Percentiles rank a stretch among this genome's conserved stretches.
These are phyloP conservation scores for Penicillium sp. DNA, from an alignment of 2,329 filamentous ascomycete genomes.

Conservation along the genomic window DNA sequence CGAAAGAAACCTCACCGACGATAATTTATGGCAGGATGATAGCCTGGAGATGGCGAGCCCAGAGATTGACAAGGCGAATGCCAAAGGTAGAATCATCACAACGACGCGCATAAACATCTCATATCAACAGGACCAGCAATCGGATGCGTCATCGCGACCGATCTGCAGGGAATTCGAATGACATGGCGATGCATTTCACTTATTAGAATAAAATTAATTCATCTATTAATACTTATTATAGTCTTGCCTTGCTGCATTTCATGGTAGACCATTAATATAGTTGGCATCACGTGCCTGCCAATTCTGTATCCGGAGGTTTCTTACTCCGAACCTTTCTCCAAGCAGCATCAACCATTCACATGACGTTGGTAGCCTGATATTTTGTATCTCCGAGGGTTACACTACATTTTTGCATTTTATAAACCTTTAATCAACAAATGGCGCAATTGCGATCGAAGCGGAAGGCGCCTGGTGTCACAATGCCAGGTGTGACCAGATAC, in stretches of 20 bases:
- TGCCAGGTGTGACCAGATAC: constrained; percentile 6
- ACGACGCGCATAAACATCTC: neutral
- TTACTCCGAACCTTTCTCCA: constrained; percentile 12
- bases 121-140: neutral
- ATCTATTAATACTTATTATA: neutral
- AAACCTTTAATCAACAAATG: neutral
- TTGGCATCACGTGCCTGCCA: constrained; percentile 1
- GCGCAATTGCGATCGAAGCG: constrained; percentile 10
- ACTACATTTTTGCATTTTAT: neutral
- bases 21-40: neutral
- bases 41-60: neutral
- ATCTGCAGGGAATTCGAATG: neutral
- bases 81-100: neutral
- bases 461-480: constrained; percentile 3
- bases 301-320: constrained; percentile 12
- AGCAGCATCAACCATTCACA: neutral
- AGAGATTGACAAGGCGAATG: neutral
- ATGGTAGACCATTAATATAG: neutral
- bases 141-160: neutral
- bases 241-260: neutral
- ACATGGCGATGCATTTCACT: neutral
- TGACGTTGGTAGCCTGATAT: neutral
- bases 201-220: neutral
- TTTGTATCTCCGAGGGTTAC: neutral
- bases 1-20: neutral